A percentile compares a stretch with the other conserved stretches of the same genome.
These are phyloP conservation scores for Akebia trifoliata DNA, from an alignment of 164 flowering plant genomes.

Conservation along the genomic window DNA sequence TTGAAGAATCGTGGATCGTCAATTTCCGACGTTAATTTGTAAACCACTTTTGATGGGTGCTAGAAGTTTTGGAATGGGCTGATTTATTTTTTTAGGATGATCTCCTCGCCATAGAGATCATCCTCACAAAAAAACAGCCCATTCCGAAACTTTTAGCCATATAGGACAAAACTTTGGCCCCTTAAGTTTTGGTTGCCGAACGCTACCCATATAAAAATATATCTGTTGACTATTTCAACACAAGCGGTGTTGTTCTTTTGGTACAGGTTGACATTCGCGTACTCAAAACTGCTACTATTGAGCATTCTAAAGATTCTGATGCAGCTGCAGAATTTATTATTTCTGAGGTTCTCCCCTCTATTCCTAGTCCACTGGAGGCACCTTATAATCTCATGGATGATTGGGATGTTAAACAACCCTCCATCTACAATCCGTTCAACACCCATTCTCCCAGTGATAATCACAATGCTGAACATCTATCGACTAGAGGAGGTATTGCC, in stretches of 20 bases:
- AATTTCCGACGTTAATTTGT: too few relatives aligned
- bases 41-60: too few relatives aligned
- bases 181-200: too few relatives aligned
- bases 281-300: conserved; percentile 83
- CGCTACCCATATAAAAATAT: too few relatives aligned
- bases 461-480: background rate
- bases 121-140: too few relatives aligned
- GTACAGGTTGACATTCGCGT: conserved; percentile 64
- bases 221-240: too few relatives aligned
- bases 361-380: conserved; percentile 3
- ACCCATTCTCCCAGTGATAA: background rate
- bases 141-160: too few relatives aligned
- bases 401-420: conserved; percentile 15
- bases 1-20: too few relatives aligned
- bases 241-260: background rate
- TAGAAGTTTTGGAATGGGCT: too few relatives aligned
- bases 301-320: conserved; percentile 59
- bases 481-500: conserved; percentile 24
- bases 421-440: background rate
- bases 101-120: too few relatives aligned
- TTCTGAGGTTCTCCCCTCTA: conserved; percentile 48
- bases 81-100: too few relatives aligned
- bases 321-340: conserved; percentile 67
- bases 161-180: too few relatives aligned
- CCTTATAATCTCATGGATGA: conserved; percentile 4